phyloP scores from a whole-genome alignment of 768 basidiomycete genomes.

The Rickenella mellea region DNA sequence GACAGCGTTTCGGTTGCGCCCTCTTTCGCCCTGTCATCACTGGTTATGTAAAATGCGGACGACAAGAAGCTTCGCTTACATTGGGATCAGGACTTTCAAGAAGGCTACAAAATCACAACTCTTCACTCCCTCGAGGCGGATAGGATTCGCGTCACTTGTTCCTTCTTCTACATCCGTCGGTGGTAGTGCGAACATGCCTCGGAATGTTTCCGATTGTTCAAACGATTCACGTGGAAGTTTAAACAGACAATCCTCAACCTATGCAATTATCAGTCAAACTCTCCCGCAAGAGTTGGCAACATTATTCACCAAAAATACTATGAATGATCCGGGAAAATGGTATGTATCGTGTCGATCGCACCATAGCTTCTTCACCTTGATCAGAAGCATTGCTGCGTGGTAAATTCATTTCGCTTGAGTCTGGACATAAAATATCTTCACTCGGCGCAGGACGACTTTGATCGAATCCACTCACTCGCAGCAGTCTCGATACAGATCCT shows the following conservation, averaged over 20 bases:
- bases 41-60: too few relatives aligned
- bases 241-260: conserved; percentile 31
- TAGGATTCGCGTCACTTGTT: conserved; percentile 18
- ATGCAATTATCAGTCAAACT: neutral
- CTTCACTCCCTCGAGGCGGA: conserved; percentile 18
- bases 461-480: too few relatives aligned
- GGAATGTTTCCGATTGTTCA: conserved; percentile 23
- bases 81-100: conserved; percentile 18
- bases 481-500: too few relatives aligned
- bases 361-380: too few relatives aligned
- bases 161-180: conserved; percentile 17
- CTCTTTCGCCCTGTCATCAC: too few relatives aligned
- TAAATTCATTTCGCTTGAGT: too few relatives aligned
- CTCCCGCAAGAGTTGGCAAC: neutral
- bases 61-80: too few relatives aligned
- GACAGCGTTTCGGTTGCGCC: neutral
- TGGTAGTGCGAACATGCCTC: conserved; percentile 22
- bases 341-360: too few relatives aligned
- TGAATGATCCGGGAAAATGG: neutral
- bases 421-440: too few relatives aligned
- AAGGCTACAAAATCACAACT: conserved; percentile 16
- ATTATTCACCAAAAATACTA: neutral
- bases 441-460: too few relatives aligned
- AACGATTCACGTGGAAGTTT: conserved; percentile 28
- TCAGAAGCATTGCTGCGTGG: too few relatives aligned